Evolutionary conservation across 108 stramenopile genomes (phyloP).

Genomic region (Epithemia pelagica): DNA sequence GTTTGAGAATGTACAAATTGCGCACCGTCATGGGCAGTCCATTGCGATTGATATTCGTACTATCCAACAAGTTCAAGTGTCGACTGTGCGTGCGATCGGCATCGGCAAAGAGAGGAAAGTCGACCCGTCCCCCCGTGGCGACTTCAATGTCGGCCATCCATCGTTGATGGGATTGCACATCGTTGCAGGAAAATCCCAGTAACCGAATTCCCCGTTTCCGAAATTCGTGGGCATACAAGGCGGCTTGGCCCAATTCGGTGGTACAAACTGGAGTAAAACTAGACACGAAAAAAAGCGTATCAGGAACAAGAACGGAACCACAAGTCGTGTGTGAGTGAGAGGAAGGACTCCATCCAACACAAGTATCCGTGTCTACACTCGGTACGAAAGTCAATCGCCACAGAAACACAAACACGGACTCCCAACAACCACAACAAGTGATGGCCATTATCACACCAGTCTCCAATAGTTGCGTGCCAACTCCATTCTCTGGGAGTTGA

Average conservation of each 20-base stretch:
- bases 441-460: no score
- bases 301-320: not conserved
- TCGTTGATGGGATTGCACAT: slow-evolving; percentile 9
- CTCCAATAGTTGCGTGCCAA: no score
- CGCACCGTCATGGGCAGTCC: slow-evolving; percentile 34
- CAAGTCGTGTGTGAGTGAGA: not conserved
- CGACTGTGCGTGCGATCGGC: slow-evolving; percentile 14
- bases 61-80: slow-evolving; percentile 30
- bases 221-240: slow-evolving; percentile 38
- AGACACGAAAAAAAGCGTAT: slow-evolving; percentile 1
- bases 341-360: not conserved
- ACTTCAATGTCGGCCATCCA: slow-evolving; percentile 38
- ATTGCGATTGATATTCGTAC: slow-evolving; percentile 11
- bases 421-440: no score
- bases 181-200: slow-evolving; percentile 29
- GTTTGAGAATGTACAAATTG: slow-evolving; percentile 27
- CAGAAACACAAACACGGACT: no score
- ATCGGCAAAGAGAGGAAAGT: slow-evolving; percentile 42
- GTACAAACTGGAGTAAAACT: slow-evolving; percentile 70
- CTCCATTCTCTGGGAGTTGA: no score
- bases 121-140: slow-evolving; percentile 24
- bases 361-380: no score
- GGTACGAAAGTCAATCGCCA: no score
- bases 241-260: slow-evolving; percentile 62
- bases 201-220: slow-evolving; percentile 29